These are phyloP conservation scores for Chytridiales sp. DNA, from an alignment of 371 early-diverging fungal species.

Conservation along the genomic window DNA sequence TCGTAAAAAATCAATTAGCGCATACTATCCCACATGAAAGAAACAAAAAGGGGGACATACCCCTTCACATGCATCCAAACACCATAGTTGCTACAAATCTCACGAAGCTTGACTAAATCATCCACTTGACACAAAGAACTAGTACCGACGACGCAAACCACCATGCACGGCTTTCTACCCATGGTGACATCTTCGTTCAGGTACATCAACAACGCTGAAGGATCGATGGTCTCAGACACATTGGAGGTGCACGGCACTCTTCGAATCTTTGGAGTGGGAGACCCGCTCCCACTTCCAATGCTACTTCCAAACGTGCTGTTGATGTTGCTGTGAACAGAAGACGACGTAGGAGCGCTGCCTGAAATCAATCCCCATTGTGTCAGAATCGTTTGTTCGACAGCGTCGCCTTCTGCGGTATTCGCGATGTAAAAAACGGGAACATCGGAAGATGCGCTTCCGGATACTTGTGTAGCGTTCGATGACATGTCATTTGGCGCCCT, in stretches of 20 bases:
- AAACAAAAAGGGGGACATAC: too few species aligned
- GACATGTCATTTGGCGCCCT: slow-evolving; percentile 4
- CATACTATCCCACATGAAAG: too few species aligned
- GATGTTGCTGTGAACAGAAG: too few species aligned
- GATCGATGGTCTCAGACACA: slow-evolving; percentile 12
- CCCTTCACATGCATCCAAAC: slow-evolving; percentile 24
- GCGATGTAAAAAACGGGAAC: slow-evolving; percentile 23
- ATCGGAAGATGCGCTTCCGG: slow-evolving; percentile 12
- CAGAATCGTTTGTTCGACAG: slow-evolving; percentile 5
- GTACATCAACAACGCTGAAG: slow-evolving; percentile 1
- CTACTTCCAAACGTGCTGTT: too few species aligned
- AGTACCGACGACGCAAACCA: not conserved
- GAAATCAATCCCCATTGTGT: slow-evolving; percentile 18
- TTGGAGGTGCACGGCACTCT: slow-evolving; percentile 1
- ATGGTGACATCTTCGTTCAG: slow-evolving; percentile 21
- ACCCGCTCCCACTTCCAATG: too few species aligned
- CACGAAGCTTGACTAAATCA: slow-evolving; percentile 11
- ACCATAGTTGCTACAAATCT: slow-evolving; percentile 10
- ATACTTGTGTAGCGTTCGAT: too few species aligned
- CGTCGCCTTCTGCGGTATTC: not conserved
- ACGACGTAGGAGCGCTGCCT: too few species aligned
- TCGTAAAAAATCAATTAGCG: too few species aligned
- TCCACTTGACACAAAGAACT: slow-evolving; percentile 16
- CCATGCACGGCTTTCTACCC: slow-evolving; percentile 12
- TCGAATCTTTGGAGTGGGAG: slow-evolving; percentile 11